A percentile compares a stretch with the other conserved stretches of the same genome.
These are phyloP conservation scores for Mycosphaerelloides madeirae DNA, from an alignment of 2,329 filamentous ascomycete species.

Conservation along the genomic window DNA sequence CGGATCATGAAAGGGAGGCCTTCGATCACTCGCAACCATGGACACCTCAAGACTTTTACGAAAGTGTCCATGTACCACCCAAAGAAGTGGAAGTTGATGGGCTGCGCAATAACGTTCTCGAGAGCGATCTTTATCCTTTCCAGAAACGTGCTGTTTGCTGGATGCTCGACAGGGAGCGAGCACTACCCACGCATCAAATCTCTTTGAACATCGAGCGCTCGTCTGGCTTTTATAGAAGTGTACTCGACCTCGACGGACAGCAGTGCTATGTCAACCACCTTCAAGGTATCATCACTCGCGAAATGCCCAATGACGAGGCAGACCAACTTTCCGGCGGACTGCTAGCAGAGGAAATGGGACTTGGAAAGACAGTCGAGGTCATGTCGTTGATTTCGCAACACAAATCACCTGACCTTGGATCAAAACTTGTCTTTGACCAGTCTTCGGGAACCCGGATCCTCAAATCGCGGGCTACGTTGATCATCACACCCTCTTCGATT, in stretches of 20 bases:
- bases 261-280: slow-evolving; percentile 58
- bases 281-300: slow-evolving; percentile 50
- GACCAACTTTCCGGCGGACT: slow-evolving; percentile 56
- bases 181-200: not conserved
- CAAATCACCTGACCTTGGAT: slow-evolving; percentile 23
- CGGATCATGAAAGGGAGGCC: slow-evolving; percentile 18
- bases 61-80: slow-evolving; percentile 60
- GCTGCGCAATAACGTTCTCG: slow-evolving; percentile 19
- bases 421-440: slow-evolving; percentile 30
- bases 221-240: slow-evolving; percentile 15
- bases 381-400: slow-evolving; percentile 66
- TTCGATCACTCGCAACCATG: slow-evolving; percentile 31
- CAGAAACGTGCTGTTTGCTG: slow-evolving; percentile 67
- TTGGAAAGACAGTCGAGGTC: slow-evolving; percentile 75
- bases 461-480: slow-evolving; percentile 54
- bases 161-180: slow-evolving; percentile 62
- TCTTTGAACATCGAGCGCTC: not conserved
- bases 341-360: slow-evolving; percentile 75
- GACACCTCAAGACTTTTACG: slow-evolving; percentile 61
- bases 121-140: slow-evolving; percentile 59
- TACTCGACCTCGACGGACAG: slow-evolving; percentile 45
- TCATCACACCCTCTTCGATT: slow-evolving; percentile 59
- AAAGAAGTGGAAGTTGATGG: slow-evolving; percentile 26
- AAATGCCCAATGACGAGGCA: slow-evolving; percentile 36
- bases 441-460: slow-evolving; percentile 44